These are phyloP conservation scores for Zasmidium citrigriseum DNA, from an alignment of 2,329 filamentous ascomycete species.

Conservation along the genomic window DNA sequence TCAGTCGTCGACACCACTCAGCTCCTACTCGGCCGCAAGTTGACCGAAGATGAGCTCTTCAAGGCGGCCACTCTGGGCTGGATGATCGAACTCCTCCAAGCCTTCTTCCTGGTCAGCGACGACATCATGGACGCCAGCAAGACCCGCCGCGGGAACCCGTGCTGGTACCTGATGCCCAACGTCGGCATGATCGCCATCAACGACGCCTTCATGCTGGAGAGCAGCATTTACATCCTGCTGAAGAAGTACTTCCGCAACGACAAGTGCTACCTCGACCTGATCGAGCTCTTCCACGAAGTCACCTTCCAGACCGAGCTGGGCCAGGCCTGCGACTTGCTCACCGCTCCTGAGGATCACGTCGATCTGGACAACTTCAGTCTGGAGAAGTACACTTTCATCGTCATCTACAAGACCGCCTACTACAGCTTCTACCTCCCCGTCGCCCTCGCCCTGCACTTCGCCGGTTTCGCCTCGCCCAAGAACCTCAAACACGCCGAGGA, in stretches of 20 bases:
- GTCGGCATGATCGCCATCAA: slow-evolving; percentile 98
- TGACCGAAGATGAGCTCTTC: slow-evolving; percentile 84
- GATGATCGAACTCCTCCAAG: slow-evolving; percentile 97
- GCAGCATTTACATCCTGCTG: slow-evolving; percentile 84
- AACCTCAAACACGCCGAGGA: slow-evolving; percentile 88
- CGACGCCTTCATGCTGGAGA: slow-evolving; percentile 94
- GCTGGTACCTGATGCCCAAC: slow-evolving; percentile 89
- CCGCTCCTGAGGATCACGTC: slow-evolving; percentile 89
- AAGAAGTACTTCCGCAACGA: slow-evolving; percentile 92
- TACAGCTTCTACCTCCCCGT: slow-evolving; percentile 99
- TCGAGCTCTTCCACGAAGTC: slow-evolving; percentile 96
- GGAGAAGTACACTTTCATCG: slow-evolving; percentile 95
- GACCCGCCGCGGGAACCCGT: slow-evolving; percentile 89
- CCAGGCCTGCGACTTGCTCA: slow-evolving; percentile 91
- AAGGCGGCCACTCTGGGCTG: slow-evolving; percentile 85
- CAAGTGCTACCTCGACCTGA: slow-evolving; percentile 81
- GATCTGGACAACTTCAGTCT: slow-evolving; percentile 94
- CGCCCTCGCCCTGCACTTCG: slow-evolving; percentile 82
- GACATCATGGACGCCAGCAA: slow-evolving; percentile 98
- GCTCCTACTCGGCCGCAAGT: slow-evolving; percentile 70
- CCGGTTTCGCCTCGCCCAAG: slow-evolving; percentile 78
- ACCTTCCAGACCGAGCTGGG: slow-evolving; percentile 94
- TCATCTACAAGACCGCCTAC: slow-evolving; percentile 99
- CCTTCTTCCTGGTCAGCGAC: slow-evolving; percentile 97
- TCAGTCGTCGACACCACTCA: slow-evolving; percentile 91